Percentiles rank a stretch among this genome's conserved stretches.
Evolutionary conservation across 2,329 filamentous ascomycete species (phyloP).

Genomic region (Cladorrhinum sp.): DNA sequence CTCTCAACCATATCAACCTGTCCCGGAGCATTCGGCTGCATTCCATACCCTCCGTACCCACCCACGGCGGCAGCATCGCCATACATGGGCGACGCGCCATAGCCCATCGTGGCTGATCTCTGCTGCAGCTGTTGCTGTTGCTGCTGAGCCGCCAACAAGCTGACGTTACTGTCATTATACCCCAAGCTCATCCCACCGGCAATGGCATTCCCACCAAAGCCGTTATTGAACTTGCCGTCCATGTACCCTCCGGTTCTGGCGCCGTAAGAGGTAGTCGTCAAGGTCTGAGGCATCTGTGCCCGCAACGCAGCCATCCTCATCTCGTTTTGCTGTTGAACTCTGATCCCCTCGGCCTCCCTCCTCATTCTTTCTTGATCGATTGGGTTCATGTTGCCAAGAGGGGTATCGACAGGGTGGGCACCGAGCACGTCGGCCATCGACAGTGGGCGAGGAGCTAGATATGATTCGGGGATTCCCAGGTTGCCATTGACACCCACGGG

Average conservation of each 20-base stretch:
- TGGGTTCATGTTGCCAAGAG: slow-evolving; percentile 33
- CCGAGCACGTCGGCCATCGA: slow-evolving; percentile 60
- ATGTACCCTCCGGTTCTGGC: slow-evolving; percentile 44
- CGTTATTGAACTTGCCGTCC: slow-evolving; percentile 55
- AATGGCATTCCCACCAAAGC: slow-evolving; percentile 38
- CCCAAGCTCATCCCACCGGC: slow-evolving; percentile 16
- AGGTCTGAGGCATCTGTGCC: slow-evolving; percentile 46
- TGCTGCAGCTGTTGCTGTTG: slow-evolving; percentile 18
- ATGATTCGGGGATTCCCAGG: slow-evolving; percentile 23
- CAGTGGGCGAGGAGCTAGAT: slow-evolving; percentile 40
- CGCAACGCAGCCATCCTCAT: slow-evolving; percentile 48
- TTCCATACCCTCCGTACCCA: slow-evolving; percentile 13
- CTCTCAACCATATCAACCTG: slow-evolving; percentile 35
- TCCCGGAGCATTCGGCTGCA: slow-evolving; percentile 25
- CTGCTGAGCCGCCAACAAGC: neutral
- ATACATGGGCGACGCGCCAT: neutral
- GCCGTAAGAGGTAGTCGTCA: slow-evolving; percentile 33
- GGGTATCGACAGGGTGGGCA: slow-evolving; percentile 40
- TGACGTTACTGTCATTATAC: slow-evolving; percentile 13
- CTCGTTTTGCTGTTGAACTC: slow-evolving; percentile 42
- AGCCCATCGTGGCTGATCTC: neutral
- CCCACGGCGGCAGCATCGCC: slow-evolving; percentile 2
- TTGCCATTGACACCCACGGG: neutral
- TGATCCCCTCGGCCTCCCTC: slow-evolving; percentile 40
- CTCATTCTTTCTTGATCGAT: slow-evolving; percentile 42